Conservation (phyloP, 805 yeast species). For the Saturnispora quitensis region DNA sequence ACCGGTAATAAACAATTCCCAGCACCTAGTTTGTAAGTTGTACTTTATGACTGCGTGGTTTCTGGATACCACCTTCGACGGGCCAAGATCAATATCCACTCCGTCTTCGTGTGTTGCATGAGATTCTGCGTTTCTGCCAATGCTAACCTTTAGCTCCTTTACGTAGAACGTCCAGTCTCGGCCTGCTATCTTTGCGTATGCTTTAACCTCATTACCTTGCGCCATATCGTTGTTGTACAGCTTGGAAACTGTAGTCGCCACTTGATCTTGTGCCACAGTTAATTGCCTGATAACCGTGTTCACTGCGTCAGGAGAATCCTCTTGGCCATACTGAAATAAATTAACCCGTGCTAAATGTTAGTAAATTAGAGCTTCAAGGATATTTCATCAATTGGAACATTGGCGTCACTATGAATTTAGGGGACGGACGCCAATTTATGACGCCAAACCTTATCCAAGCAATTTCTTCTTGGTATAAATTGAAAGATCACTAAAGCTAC, state of each 20-base stretch:
- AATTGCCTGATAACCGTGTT: constrained; percentile 68
- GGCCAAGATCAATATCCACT: constrained; percentile 87
- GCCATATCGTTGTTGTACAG: constrained; percentile 68
- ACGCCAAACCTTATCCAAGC: background rate
- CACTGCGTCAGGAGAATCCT: constrained; percentile 55
- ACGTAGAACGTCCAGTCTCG: constrained; percentile 91
- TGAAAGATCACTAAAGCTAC: background rate
- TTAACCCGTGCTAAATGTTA: background rate
- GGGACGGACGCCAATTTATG: background rate
- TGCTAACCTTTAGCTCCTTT: constrained; percentile 59
- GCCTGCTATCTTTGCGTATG: constrained; percentile 95
- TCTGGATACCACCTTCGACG: constrained; percentile 93
- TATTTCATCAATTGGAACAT: background rate
- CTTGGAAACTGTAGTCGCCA: constrained; percentile 61
- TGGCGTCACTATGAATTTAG: background rate
- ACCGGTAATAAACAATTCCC: constrained; percentile 82
- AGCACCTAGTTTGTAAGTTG: constrained; percentile 61
- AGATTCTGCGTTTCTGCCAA: constrained; percentile 76
- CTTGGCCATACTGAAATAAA: constrained; percentile 24
- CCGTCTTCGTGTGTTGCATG: constrained; percentile 17
- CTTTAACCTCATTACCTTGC: constrained; percentile 75
- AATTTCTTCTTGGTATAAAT: background rate
- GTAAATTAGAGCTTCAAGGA: background rate
- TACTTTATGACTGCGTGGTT: constrained; percentile 80
- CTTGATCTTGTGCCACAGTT: constrained; percentile 54